Base-by-base conservation (phyloP, 1,284 basidiomycete genomes). In the Cystobasidiaceae sp. region DNA sequence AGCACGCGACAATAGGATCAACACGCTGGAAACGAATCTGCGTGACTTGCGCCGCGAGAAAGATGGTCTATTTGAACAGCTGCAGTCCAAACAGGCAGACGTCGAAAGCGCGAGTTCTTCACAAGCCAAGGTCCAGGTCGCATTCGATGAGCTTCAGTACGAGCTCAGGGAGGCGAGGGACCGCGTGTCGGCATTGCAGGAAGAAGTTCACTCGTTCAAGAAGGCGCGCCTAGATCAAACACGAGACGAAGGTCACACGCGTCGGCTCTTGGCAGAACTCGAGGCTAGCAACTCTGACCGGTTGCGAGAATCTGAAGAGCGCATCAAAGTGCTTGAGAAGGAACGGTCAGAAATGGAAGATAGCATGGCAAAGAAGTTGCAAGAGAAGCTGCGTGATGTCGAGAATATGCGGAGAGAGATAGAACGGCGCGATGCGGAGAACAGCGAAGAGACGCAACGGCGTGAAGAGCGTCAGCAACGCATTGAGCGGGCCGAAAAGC, bases 21-120 rank as follows among this genome's bases (percentile, higher is more conserved):
- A 81, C 1, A 79, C 83, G 4, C 81, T 96, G 30, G 88, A 93
- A 73, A 78, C 79, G 34, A 86, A 85, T 0, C 80, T 90, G 19
- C 82, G 83, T 67, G 83, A 81, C 27, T 80, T 93, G 13, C 82
- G 83, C 7, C 76, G 79, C 27, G 88, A 90, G 73, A 92, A 91
- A 71, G 85, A 85, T 70, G 75, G 80, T 17, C 82, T 90, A 63
- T 96, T 94, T 73, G 88, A 91, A 69, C 84, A 88, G 66, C 80
- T 90, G 4, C 90, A 96, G 77, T 73, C 87, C 44, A 86, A 88
- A 27, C 89, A 93, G 75, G 90, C 88, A 13, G 91, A 96, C 73
- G 77, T 88, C 15, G 93, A 97, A 77, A 86, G 87, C 0, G 84
- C 86, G 1, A 56, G 32, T 0, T 25, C 33, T 21, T 51, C 51